These are phyloP conservation scores for Candida mattraensis DNA, from an alignment of 805 yeast species.

Conservation along the genomic window DNA sequence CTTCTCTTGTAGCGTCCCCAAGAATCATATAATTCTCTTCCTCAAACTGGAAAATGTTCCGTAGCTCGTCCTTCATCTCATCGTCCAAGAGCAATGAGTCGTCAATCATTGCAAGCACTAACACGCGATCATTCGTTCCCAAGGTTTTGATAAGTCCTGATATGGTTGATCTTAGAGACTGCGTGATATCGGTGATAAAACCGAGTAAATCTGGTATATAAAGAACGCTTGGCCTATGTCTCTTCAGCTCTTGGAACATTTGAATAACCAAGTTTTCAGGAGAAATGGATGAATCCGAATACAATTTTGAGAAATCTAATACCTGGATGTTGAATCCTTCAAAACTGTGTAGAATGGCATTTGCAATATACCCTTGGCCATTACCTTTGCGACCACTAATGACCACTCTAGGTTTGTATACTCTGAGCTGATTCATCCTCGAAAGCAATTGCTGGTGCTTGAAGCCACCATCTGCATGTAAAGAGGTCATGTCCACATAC, in stretches of 20 bases:
- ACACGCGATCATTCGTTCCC: slow-evolving; percentile 67
- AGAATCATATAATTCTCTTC: slow-evolving; percentile 47
- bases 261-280: slow-evolving; percentile 85
- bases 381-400: slow-evolving; percentile 72
- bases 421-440: slow-evolving; percentile 45
- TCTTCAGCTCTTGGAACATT: slow-evolving; percentile 79
- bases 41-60: slow-evolving; percentile 57
- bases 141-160: slow-evolving; percentile 67
- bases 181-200: slow-evolving; percentile 69
- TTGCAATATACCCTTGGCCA: slow-evolving; percentile 84
- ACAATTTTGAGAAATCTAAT: slow-evolving; percentile 74
- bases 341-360: slow-evolving; percentile 76
- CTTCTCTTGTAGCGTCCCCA: slow-evolving; percentile 41
- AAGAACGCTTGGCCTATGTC: slow-evolving; percentile 85
- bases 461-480: slow-evolving; percentile 61
- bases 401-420: slow-evolving; percentile 79
- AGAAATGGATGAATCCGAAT: slow-evolving; percentile 75
- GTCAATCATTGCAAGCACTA: slow-evolving; percentile 74
- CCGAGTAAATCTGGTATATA: slow-evolving; percentile 80
- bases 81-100: slow-evolving; percentile 17
- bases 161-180: slow-evolving; percentile 69
- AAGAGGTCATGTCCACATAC: slow-evolving; percentile 52
- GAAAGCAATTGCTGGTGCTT: slow-evolving; percentile 60
- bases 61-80: slow-evolving; percentile 44
- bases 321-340: slow-evolving; percentile 91